Base-by-base conservation (phyloP, 1,284 basidiomycete genomes). In the Apiotrichum brassicae region DNA sequence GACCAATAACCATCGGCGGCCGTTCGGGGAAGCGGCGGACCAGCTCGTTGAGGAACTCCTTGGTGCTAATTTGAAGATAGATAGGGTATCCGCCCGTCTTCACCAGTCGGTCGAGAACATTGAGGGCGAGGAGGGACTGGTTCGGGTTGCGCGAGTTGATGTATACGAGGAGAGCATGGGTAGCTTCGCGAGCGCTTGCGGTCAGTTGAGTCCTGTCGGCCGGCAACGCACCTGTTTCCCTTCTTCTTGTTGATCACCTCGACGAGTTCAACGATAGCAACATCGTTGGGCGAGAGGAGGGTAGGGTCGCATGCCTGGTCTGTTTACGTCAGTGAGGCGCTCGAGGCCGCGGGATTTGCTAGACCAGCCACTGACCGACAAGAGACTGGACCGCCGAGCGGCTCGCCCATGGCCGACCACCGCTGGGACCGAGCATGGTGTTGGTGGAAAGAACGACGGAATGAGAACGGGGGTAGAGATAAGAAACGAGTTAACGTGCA, bases 21-120 rank as follows among this genome's bases (percentile, higher is more conserved):
- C 94, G 82, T 74, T 99, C 95, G 9, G 95, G 95, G 72, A 99
- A 98, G 53, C 94, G 82, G 39, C 93, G 84, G 23, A 99, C 95
- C 64, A 99, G 86, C 72, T 97, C 94, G 73, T 99, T 98, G 19
- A 98, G 79, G 66, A 98, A 99, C 69, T 97, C 95, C 70, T 99
- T 98, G 22, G 95, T 98, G n/a, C 87, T 81, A 61, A 98, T 87
- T 72, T 98, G 94, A 22, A 99, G 84, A 66, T 98, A 94, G 54
- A 98, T 86, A 0, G 93, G 84, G 74, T 98, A 98, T 63, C 94
- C 94, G 68, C 93, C 97, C 43, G 88, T 85, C 69, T 93, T 88
- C 46, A 97, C 87, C 43, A 99, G 83, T 13, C 90, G 92, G 70
- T 97, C 91, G 56, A 99, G 83, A 4, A 97, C 74, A 59, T 75